Percentiles rank a stretch among this genome's conserved stretches.
phyloP scores from a whole-genome alignment of 331 rosid genomes.

The Erythrophleum ivorense region DNA sequence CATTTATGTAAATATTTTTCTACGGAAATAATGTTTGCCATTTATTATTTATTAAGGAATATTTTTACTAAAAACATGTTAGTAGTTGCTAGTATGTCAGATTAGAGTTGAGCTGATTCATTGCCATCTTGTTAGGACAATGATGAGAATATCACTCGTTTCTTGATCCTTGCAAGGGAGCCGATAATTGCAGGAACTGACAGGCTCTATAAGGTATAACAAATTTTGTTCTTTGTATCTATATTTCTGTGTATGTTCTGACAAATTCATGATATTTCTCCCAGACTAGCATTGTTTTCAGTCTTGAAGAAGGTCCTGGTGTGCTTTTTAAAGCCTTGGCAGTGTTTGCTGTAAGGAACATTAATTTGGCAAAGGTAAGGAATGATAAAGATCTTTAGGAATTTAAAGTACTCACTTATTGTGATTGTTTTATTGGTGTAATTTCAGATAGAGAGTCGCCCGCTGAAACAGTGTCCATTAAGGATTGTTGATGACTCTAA shows the following conservation, averaged over 20 bases:
- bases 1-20: constrained; percentile 2
- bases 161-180: constrained; percentile 86
- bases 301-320: constrained; percentile 91
- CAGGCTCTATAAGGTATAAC: constrained; percentile 64
- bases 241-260: constrained; percentile 15
- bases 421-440: constrained; percentile 29
- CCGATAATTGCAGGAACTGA: constrained; percentile 77
- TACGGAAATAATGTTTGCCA: background rate
- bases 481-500: constrained; percentile 83
- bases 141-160: constrained; percentile 77
- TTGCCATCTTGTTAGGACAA: constrained; percentile 64
- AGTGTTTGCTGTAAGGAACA: constrained; percentile 78
- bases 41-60: constrained; percentile 12
- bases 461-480: constrained; percentile 70
- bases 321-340: constrained; percentile 90
- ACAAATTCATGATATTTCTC: constrained; percentile 35
- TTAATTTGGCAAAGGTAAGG: constrained; percentile 75
- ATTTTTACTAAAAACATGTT: constrained; percentile 4
- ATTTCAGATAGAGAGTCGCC: constrained; percentile 91
- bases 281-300: constrained; percentile 90
- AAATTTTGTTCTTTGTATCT: constrained; percentile 1
- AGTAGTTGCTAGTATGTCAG: constrained; percentile 16
- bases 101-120: constrained; percentile 41
- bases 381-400: constrained; percentile 21
- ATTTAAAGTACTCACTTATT: constrained; percentile 25